These are phyloP conservation scores for Penicillium sp. DNA, from an alignment of 2,329 filamentous ascomycete species.

Conservation along the genomic window DNA sequence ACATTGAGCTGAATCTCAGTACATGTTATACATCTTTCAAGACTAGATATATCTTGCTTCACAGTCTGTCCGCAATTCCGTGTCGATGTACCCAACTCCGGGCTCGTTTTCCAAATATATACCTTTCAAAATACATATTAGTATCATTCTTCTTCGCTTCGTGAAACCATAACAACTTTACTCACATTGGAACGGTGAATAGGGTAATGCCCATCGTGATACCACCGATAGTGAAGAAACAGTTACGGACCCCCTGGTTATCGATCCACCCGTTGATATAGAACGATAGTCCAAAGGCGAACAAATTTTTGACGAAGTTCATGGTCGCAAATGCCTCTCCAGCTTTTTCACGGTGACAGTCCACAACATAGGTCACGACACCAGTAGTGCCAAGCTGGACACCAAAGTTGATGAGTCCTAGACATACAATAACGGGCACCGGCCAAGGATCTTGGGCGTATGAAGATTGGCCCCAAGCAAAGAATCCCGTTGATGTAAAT, in stretches of 20 bases:
- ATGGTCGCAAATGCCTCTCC: constrained; percentile 45
- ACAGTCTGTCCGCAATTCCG: constrained; percentile 22
- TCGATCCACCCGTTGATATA: constrained; percentile 48
- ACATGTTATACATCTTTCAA: no score
- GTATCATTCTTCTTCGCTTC: no score
- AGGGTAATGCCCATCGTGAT: constrained; percentile 39
- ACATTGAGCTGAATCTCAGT: no score
- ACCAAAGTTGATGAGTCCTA: constrained; percentile 42
- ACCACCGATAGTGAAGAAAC: constrained; percentile 44
- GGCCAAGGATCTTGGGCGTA: constrained; percentile 35
- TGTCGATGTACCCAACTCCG: constrained; percentile 27
- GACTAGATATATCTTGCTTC: no score
- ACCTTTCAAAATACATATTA: constrained; percentile 12
- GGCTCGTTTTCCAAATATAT: constrained; percentile 28
- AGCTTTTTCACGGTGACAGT: constrained; percentile 45
- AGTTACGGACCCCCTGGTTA: constrained; percentile 40
- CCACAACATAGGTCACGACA: constrained; percentile 44
- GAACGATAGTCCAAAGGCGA: constrained; percentile 46
- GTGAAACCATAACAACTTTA: no score
- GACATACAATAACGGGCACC: constrained; percentile 42
- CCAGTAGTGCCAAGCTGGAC: constrained; percentile 45
- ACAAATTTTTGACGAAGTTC: constrained; percentile 47
- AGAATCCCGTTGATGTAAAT: constrained; percentile 45
- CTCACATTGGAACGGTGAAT: constrained; percentile 39
- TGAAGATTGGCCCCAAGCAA: constrained; percentile 39